phyloP scores from a whole-genome alignment of 192 early-diverging fungal genomes.

The Chytriomyces confervae region DNA sequence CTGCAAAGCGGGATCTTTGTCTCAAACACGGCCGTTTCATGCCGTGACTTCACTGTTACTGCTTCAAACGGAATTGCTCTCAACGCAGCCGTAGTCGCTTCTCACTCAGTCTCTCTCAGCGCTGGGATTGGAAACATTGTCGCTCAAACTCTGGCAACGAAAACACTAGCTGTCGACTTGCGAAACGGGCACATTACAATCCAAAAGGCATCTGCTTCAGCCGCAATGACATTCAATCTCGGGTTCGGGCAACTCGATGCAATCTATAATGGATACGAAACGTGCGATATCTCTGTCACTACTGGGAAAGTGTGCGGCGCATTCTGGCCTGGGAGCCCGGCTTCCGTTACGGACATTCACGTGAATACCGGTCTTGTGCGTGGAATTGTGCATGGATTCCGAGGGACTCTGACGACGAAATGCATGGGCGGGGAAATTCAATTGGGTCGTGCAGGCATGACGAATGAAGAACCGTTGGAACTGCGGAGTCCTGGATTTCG shows the following conservation, averaged over 20 bases:
- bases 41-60: not conserved
- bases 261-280: not conserved
- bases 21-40: not conserved
- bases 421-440: not conserved
- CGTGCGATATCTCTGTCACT: not conserved
- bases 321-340: not conserved
- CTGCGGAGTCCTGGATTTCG: not conserved
- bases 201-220: not conserved
- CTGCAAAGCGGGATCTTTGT: not conserved
- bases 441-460: not conserved
- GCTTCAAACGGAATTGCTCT: not conserved
- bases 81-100: not conserved
- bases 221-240: not conserved
- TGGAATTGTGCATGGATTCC: not conserved
- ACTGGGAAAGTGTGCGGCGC: not conserved
- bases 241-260: not conserved
- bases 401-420: not conserved
- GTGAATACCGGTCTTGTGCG: not conserved
- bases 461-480: not conserved
- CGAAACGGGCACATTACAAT: not conserved
- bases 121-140: not conserved
- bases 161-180: not conserved
- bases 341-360: not conserved
- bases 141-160: not conserved
- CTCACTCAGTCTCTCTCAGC: not conserved